Base-by-base conservation (phyloP, 495 filamentous ascomycete species). In the Annulohypoxylon bovei region DNA sequence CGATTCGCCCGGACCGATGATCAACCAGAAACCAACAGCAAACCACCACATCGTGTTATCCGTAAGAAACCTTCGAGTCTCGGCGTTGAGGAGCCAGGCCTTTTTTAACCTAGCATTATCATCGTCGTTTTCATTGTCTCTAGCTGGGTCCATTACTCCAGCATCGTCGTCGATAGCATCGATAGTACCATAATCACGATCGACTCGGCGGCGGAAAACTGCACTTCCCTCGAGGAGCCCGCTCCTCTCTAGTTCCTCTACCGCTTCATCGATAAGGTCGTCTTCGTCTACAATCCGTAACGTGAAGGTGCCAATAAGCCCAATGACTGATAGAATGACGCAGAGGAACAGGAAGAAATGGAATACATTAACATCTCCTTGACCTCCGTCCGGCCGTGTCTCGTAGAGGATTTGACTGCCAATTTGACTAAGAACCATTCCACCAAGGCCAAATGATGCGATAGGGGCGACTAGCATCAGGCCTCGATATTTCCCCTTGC, bases 31-130 rank as follows among this genome's bases (percentile, higher is more conserved):
- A 22, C 95, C 95, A 1, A 89, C 77, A 0, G 94, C 92, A 62
- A 99, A 88, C 81, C 86, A 92, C 95, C 95, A 98, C 95, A 98
- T 97, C 9, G 93, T 96, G 62, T 86, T 88, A 68, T 99, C 95
- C 39, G 84, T 82, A 28, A 99, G 85, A 77, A 97, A 99, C 5
- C 87, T 81, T 3, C 88, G 83, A 1, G 95, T 98, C 70, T 95
- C 95, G 33, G 90, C 89, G 68, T 98, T 97, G 52, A 98, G 84
- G 20, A 97, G 83, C 88, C 89, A 93, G 27, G 88, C 86, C 83
- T 97, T 97, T 81, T 92, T 94, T 49, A 87, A 75, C 39, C 85
- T 83, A 59, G 91, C 91, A 60, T 93, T 90, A 35, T 89, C 87
- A 37, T 84, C 82, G 20, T 90, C 86, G 4, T 75, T 81, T 27